Evolutionary conservation across 306 rosid species (phyloP), one percentile per base, ranked within the genome.

Genomic region (Cicer arietinum): DNA sequence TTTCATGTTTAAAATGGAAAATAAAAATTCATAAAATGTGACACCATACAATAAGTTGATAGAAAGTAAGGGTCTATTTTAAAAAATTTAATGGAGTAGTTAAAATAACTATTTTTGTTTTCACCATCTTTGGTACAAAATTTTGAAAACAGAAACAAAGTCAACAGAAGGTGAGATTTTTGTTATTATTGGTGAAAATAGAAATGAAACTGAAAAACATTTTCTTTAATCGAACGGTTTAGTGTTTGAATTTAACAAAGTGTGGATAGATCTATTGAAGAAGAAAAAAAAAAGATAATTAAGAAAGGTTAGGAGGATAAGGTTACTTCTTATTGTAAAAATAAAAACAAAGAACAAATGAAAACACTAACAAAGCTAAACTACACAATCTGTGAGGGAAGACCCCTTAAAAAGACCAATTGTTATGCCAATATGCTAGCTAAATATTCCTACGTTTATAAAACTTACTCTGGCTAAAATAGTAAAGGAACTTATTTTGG

Each of bases 1-100:
- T 35, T 46, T 62, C 50, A 62, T 77, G 43, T 51, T 22, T 30
- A 12, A 30, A 30, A 43, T 71, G 77, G 63, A 73, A 45, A 63
- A 39, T 17, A 25, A 50, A 25, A 47, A 17, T 75, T 3, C 25
- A 13, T 67, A 69, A 44, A 42, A 42, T 54, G 51, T 60, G 42
- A 45, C 79, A 54, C 65, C n/a, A 7, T 54, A 12, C n/a, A 70
- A 30, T 14, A 40, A 39, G 45, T 20, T 71, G 76, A 37, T 71
- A 42, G 70, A 6, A 48, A 71, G 22, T 54, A 7, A 40, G 41
- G 41, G 14, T 25, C 35, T 25, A 25, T 25, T 25, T 25, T 25
- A 25, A 25, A 25, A 25, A 25, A 25, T 2, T 3, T 25, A 20
- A 48, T 40, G 10, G 35, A 6, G 9, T 37, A 10, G 17, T 69